Base-by-base conservation (phyloP, 306 rosid species). In the Cucurbita pepo region DNA sequence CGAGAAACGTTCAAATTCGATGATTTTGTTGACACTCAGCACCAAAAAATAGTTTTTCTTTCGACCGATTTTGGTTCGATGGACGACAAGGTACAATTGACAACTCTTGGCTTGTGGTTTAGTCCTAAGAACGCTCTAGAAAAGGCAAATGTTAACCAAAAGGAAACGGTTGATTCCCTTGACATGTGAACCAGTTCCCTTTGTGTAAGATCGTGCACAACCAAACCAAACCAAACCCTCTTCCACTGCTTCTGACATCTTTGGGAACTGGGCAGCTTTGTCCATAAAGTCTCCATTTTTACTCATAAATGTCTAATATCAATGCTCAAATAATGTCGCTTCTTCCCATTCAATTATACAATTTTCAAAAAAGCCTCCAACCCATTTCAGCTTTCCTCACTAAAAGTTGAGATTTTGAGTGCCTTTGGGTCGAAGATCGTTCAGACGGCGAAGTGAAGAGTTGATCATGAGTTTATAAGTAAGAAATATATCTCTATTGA, bases 241-340 rank as follows among this genome's bases (percentile, higher is more conserved):
- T 75, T 57, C 12, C 76, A 58, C 10, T 16, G 60, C 30, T 51
- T 73, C 90, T 81, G 87, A 81, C 83, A 77, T 21, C 40, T 82
- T 81, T 67, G 80, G 57, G 57, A 37, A 71, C 44, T 81, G 87
- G 21, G 76, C 77, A 55, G 34, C 12, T 67, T 50, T 69, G 58
- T 55, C 61, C 9, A 36, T 38, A 36, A 63, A 36, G n/a, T 43
- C 73, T 45, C 41, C 37, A 44, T 48, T n/a, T 55, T 40, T 63
- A 30, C 3, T 15, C 25, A 61, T 6, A 61, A 37, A 14, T 38
- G 25, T 8, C 34, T 21, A 8, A 19, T 56, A 21, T 56, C 37
- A 19, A 56, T 4, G 22, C 61, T 8, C 10, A 22, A 56, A 56
- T 19, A 57, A 22, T 57, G 16, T 15, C 61, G 25, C 37, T 57